A percentile compares a stretch with the other conserved stretches of the same genome.
These are phyloP conservation scores for Solanum appendiculatum DNA, from an alignment of 257 asterid genomes.

Conservation along the genomic window DNA sequence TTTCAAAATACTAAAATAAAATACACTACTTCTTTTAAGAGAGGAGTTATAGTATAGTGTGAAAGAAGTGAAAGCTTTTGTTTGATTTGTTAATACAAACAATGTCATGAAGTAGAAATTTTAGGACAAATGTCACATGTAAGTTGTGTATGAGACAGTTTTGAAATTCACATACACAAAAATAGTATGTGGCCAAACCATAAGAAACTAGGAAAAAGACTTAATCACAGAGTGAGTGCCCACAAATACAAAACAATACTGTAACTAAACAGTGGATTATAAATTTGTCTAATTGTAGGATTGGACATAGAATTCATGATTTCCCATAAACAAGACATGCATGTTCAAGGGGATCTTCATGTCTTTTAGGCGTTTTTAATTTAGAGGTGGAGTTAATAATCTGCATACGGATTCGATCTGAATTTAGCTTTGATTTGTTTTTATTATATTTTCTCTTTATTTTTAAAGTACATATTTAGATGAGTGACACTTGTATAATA, in stretches of 20 bases:
- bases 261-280: no score
- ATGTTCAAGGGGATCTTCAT: neutral
- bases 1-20: neutral
- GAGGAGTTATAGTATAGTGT: neutral
- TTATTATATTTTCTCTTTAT: no score
- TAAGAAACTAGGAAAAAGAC: neutral
- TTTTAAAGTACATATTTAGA: no score
- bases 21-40: neutral
- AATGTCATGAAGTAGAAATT: neutral
- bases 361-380: neutral
- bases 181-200: neutral
- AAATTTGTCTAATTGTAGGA: no score
- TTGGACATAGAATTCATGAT: neutral
- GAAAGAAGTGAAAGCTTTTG: neutral
- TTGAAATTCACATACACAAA: neutral
- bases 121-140: neutral
- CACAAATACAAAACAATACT: neutral
- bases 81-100: neutral
- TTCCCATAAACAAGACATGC: neutral
- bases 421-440: no score
- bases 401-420: no score
- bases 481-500: no score
- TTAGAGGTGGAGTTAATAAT: no score
- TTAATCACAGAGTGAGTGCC: neutral
- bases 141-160: neutral